phyloP scores from a whole-genome alignment of 352 stramenopile genomes.

The Globisporangium alternatum region DNA sequence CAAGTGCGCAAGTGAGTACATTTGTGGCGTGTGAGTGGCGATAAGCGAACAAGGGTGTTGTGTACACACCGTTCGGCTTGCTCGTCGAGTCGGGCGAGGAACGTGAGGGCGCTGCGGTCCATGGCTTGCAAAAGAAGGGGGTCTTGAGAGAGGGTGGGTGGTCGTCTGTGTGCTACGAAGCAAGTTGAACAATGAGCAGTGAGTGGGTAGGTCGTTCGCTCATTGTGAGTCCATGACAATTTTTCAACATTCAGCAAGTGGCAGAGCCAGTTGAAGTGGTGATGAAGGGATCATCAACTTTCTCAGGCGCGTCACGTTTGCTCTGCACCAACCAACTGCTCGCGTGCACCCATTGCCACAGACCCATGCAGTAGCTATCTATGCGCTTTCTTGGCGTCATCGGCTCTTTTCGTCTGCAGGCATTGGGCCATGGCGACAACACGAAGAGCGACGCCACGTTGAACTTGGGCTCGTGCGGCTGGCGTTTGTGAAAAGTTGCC shows the following conservation, averaged over 20 bases:
- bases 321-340: background rate
- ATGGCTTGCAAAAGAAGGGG: conserved; percentile 27
- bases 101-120: conserved; percentile 79
- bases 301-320: background rate
- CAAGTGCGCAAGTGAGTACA: background rate
- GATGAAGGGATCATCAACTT: no score
- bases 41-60: background rate
- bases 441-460: background rate
- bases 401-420: background rate
- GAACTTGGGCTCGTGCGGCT: background rate
- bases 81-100: conserved; percentile 81
- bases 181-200: background rate
- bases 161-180: background rate
- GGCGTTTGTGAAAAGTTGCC: background rate
- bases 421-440: background rate
- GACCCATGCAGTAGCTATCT: no score
- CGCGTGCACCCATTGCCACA: no score
- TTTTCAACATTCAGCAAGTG: no score
- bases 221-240: no score
- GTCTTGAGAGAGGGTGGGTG: background rate
- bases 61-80: conserved; percentile 68
- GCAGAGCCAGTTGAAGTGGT: no score
- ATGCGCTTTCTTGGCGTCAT: no score
- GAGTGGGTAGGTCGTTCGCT: no score
- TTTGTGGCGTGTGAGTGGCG: background rate